A percentile compares a stretch with the other conserved stretches of the same genome.
phyloP scores from a whole-genome alignment of 257 asterid species.

The Solanum etuberosum region DNA sequence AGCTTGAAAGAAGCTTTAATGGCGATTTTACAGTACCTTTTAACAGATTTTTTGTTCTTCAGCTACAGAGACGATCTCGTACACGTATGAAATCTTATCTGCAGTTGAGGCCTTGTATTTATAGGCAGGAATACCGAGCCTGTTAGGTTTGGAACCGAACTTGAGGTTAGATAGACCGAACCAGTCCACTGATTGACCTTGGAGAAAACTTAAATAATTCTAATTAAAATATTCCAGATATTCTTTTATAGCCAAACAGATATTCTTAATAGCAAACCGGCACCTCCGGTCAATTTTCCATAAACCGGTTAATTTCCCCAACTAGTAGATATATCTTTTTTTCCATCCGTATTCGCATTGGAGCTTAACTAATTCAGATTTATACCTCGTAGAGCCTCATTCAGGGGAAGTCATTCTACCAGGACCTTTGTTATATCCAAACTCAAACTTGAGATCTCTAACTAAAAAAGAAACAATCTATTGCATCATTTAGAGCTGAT shows the following conservation, averaged over 20 bases:
- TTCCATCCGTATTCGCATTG: not conserved
- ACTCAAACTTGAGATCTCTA: not conserved
- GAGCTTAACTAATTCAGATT: no score
- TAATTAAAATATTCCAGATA: not conserved
- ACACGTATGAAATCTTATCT: not conserved
- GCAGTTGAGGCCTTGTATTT: not conserved
- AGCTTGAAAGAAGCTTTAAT: not conserved
- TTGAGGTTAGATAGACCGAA: constrained; percentile 29
- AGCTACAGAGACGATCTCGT: not conserved
- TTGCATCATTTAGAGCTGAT: not conserved
- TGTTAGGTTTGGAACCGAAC: constrained; percentile 26
- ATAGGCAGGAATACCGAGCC: constrained; percentile 31
- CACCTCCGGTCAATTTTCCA: not conserved
- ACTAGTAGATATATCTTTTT: not conserved
- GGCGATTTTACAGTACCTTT: constrained; percentile 8
- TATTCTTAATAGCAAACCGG: not conserved
- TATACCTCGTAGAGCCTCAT: no score
- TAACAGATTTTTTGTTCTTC: not conserved
- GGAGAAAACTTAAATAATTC: constrained; percentile 4
- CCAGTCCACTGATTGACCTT: constrained; percentile 52
- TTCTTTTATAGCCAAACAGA: not conserved
- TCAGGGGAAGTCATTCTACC: not conserved
- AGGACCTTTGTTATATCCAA: not conserved
- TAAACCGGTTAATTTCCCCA: not conserved
- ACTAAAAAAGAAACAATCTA: no score